Evolutionary conservation across 2,329 filamentous ascomycete genomes (phyloP).

Genomic region (Mycogone perniciosa): DNA sequence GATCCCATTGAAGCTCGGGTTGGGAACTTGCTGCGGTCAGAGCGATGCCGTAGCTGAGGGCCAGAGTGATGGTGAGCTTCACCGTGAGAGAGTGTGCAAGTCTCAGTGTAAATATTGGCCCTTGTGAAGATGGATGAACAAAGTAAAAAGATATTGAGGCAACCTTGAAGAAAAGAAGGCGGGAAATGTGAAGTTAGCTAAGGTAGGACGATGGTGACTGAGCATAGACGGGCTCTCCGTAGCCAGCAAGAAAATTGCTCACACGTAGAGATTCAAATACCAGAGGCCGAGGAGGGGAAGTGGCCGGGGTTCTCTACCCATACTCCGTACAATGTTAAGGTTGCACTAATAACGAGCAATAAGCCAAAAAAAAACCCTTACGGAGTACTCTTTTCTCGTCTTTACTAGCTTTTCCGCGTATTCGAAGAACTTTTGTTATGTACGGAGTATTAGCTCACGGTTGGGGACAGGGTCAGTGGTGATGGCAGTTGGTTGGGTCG

Average conservation of each 20-base stretch:
- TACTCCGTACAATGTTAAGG: not conserved
- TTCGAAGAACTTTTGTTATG: too few relatives aligned
- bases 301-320: not conserved
- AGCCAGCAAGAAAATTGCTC: not conserved
- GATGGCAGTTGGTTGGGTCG: too few relatives aligned
- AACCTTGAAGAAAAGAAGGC: not conserved
- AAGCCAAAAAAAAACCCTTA: too few relatives aligned
- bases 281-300: not conserved
- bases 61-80: not conserved
- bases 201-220: not conserved
- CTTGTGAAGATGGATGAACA: not conserved
- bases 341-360: too few relatives aligned
- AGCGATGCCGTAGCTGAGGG: not conserved
- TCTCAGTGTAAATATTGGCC: not conserved
- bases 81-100: not conserved
- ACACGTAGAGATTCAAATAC: not conserved
- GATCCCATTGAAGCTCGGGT: constrained; percentile 3
- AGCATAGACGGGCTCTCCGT: not conserved
- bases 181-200: not conserved
- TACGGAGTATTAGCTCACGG: too few relatives aligned
- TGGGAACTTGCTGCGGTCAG: not conserved
- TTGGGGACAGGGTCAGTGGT: too few relatives aligned
- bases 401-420: too few relatives aligned
- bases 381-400: too few relatives aligned
- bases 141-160: not conserved